These are phyloP conservation scores for Triglochin maritima DNA, from an alignment of 106 monocot species.

Conservation along the genomic window DNA sequence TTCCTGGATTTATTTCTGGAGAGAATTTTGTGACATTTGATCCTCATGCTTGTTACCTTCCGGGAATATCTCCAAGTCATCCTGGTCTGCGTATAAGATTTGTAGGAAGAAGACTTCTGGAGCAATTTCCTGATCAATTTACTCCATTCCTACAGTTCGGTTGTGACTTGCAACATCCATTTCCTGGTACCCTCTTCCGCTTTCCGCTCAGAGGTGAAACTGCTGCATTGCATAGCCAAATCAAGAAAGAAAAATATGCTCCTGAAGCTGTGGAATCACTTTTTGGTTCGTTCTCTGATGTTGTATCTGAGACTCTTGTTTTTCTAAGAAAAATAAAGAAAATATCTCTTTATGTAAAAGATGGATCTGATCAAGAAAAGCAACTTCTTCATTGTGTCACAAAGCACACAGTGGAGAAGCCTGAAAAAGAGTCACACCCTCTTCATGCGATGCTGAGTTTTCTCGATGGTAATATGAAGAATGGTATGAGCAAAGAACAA, in stretches of 20 bases:
- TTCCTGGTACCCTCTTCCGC: slow-evolving; percentile 92
- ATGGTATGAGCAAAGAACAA: slow-evolving; percentile 59
- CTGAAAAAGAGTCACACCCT: slow-evolving; percentile 46
- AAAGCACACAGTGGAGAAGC: slow-evolving; percentile 30
- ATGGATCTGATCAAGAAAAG: slow-evolving; percentile 53
- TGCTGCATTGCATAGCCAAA: slow-evolving; percentile 87
- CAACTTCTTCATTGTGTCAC: slow-evolving; percentile 66
- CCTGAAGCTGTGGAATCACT: slow-evolving; percentile 81
- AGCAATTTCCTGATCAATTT: slow-evolving; percentile 99
- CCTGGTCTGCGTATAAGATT: slow-evolving; percentile 89
- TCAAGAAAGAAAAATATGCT: slow-evolving; percentile 90
- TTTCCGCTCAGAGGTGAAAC: slow-evolving; percentile 82
- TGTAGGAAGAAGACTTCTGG: slow-evolving; percentile 70
- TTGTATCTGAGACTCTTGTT: slow-evolving; percentile 65
- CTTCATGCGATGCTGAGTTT: slow-evolving; percentile 64
- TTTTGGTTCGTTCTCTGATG: slow-evolving; percentile 72
- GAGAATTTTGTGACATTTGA: slow-evolving; percentile 99
- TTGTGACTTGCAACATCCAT: slow-evolving; percentile 73
- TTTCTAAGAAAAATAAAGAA: slow-evolving; percentile 75
- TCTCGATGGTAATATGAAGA: slow-evolving; percentile 41
- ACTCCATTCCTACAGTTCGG: slow-evolving; percentile 94
- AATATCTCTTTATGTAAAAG: slow-evolving; percentile 65
- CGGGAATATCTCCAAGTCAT: slow-evolving; percentile 93
- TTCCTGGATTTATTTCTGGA: slow-evolving; percentile 94
- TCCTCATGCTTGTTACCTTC: slow-evolving; percentile 88